phyloP scores from a whole-genome alignment of 108 stramenopile species.

The Skeletonema tropicum region DNA sequence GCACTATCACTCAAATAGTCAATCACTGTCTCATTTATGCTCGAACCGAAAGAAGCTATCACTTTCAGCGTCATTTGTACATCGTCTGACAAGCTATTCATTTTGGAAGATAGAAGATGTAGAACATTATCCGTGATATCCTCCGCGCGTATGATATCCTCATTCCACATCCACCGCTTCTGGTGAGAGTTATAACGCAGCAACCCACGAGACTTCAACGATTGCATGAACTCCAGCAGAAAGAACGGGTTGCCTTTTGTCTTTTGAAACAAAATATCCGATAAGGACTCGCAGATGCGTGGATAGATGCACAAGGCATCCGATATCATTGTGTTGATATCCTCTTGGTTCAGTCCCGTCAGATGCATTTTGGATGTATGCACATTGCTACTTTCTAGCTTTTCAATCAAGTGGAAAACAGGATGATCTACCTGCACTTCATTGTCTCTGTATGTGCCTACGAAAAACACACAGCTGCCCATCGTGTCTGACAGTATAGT shows the following conservation, averaged over 20 bases:
- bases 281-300: slow-evolving; percentile 27
- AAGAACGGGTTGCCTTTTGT: slow-evolving; percentile 44
- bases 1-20: not conserved
- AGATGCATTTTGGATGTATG: slow-evolving; percentile 17
- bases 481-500: slow-evolving; percentile 25
- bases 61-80: slow-evolving; percentile 29
- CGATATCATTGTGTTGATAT: too few relatives aligned
- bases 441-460: slow-evolving; percentile 36
- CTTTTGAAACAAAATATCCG: slow-evolving; percentile 25
- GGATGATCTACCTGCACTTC: slow-evolving; percentile 19
- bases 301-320: slow-evolving; percentile 34
- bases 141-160: too few relatives aligned
- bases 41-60: slow-evolving; percentile 39
- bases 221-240: slow-evolving; percentile 22
- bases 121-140: too few relatives aligned
- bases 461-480: slow-evolving; percentile 40
- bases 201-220: slow-evolving; percentile 16
- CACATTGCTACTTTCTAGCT: slow-evolving; percentile 10
- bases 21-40: slow-evolving; percentile 15
- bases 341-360: not conserved
- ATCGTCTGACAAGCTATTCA: slow-evolving; percentile 1
- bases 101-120: too few relatives aligned
- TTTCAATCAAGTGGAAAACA: slow-evolving; percentile 11
- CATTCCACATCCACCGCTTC: not conserved
- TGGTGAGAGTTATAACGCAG: slow-evolving; percentile 21